Conservation (phyloP, 768 basidiomycete genomes). For the Hygrocybe coccinea region DNA sequence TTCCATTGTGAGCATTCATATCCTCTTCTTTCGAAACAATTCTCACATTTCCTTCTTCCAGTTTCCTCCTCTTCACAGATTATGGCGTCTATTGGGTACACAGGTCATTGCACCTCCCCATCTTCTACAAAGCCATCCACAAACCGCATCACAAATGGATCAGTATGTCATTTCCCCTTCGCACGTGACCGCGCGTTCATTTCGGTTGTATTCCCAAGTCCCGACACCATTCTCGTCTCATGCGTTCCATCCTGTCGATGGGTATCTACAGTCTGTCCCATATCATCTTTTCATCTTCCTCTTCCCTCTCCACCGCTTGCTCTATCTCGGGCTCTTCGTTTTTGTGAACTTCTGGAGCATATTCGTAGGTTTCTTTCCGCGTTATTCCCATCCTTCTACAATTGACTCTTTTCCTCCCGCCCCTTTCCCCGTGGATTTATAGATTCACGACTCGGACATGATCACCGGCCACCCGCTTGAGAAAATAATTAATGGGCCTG, state of each 20-base stretch:
- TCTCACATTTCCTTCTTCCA: conserved; percentile 27
- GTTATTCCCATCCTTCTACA: neutral
- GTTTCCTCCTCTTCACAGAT: conserved; percentile 86
- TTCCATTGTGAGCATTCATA: conserved; percentile 47
- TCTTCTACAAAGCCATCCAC: conserved; percentile 85
- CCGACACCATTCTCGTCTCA: conserved; percentile 97
- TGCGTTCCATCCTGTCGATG: conserved; percentile 96
- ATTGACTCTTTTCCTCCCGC: conserved; percentile 3
- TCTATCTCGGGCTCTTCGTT: conserved; percentile 84
- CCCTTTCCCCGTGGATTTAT: neutral
- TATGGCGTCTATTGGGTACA: conserved; percentile 97
- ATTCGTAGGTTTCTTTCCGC: conserved; percentile 51
- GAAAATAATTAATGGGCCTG: conserved; percentile 92
- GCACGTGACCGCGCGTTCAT: neutral
- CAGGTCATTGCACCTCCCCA: conserved; percentile 78
- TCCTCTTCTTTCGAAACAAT: neutral
- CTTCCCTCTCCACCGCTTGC: conserved; percentile 81
- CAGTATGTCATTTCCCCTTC: conserved; percentile 48
- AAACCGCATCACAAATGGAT: conserved; percentile 99
- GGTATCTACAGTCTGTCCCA: conserved; percentile 88
- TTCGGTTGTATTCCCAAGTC: conserved; percentile 45
- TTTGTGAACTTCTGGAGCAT: conserved; percentile 94
- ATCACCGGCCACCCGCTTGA: conserved; percentile 87
- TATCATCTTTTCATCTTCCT: conserved; percentile 90
- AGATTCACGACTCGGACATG: conserved; percentile 99